phyloP scores from a whole-genome alignment of 2,329 filamentous ascomycete genomes.

The Cyclaneusma minus region DNA sequence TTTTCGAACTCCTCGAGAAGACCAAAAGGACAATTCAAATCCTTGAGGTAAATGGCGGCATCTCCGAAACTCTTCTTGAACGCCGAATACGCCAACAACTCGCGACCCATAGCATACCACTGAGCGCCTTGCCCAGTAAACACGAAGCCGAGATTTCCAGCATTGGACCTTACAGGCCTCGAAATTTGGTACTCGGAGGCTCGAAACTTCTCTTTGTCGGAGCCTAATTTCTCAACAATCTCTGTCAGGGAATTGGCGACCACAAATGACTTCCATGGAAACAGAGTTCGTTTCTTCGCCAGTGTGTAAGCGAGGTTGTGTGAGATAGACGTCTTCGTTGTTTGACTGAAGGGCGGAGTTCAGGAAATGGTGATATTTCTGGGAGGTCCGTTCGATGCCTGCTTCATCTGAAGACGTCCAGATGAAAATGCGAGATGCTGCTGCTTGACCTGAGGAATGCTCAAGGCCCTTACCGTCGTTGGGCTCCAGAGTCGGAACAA shows the following conservation, averaged over 20 bases:
- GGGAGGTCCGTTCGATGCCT: too few species aligned
- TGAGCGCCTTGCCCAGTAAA: conserved; percentile 17
- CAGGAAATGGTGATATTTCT: too few species aligned
- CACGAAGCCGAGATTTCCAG: conserved; percentile 10
- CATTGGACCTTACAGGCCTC: too few species aligned
- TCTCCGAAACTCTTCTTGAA: conserved; percentile 4
- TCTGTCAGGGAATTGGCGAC: not conserved
- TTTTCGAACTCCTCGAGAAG: conserved; percentile 6
- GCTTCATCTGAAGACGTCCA: not conserved
- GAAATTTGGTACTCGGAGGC: too few species aligned
- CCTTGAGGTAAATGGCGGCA: conserved; percentile 1
- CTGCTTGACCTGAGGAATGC: not conserved
- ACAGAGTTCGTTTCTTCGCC: conserved; percentile 1
- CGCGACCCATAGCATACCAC: conserved; percentile 15
- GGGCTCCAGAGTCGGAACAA: not conserved
- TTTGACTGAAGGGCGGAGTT: too few species aligned
- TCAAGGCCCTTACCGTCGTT: too few species aligned
- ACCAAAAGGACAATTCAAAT: conserved; percentile 1
- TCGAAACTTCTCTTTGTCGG: too few species aligned
- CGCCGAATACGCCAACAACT: conserved; percentile 9
- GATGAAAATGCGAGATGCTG: not conserved
- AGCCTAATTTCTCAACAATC: too few species aligned
- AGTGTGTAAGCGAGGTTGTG: conserved; percentile 6
- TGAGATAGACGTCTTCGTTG: conserved; percentile 1
- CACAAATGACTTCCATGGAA: conserved; percentile 3